phyloP scores from a whole-genome alignment of 495 filamentous ascomycete genomes.

The Achaetomiella virescens region DNA sequence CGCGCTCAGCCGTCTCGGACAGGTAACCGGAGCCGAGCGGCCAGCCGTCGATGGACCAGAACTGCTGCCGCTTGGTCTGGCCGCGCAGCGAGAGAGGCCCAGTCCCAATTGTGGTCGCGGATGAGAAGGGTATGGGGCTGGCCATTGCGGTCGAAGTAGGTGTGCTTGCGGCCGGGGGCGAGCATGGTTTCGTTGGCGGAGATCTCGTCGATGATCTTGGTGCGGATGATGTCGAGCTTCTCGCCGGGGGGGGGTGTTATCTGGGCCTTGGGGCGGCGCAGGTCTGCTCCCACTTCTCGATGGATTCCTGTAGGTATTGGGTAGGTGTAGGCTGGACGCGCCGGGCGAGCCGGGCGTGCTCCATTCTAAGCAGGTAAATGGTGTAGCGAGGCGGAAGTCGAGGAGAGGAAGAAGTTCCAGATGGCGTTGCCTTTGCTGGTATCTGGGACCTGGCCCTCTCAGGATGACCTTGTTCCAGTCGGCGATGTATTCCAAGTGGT shows the following conservation, averaged over 20 bases:
- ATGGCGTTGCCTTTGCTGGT: not conserved
- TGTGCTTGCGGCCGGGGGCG: conserved; percentile 10
- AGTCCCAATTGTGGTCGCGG: conserved; percentile 24
- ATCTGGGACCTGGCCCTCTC: not conserved
- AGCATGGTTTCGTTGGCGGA: conserved; percentile 24
- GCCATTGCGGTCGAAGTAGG: not conserved
- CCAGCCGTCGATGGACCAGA: conserved; percentile 26
- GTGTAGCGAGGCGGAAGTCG: conserved; percentile 23
- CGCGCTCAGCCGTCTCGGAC: not conserved
- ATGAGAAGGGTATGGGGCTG: not conserved
- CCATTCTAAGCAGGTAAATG: conserved; percentile 7
- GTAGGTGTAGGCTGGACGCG: not conserved
- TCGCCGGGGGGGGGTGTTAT: not conserved
- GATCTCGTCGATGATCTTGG: conserved; percentile 23
- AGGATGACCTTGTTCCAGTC: conserved; percentile 10
- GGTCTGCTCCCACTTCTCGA: conserved; percentile 3
- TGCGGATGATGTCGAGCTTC: conserved; percentile 13
- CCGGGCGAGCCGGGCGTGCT: not conserved
- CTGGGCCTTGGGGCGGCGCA: not conserved
- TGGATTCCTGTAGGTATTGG: not conserved
- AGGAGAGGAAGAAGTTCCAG: conserved; percentile 23
- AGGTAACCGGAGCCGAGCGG: conserved; percentile 13
- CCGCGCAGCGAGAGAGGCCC: conserved; percentile 5
- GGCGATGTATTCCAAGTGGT: not conserved
- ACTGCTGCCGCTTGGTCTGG: conserved; percentile 2